These are phyloP conservation scores for Aureobasidium uvarum DNA, from an alignment of 2,329 filamentous ascomycete species.

Conservation along the genomic window DNA sequence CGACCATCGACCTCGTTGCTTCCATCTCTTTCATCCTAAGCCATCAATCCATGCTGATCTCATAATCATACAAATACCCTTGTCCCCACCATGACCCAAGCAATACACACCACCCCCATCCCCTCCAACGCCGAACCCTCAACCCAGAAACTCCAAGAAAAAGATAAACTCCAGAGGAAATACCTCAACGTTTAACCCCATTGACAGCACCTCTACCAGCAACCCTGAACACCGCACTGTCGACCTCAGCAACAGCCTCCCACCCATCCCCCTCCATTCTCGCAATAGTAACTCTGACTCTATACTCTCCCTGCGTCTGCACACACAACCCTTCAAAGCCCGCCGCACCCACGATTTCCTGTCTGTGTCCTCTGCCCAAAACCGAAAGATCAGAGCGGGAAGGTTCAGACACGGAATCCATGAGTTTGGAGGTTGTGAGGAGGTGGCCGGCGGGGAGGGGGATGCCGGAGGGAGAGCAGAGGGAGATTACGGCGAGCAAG, in stretches of 20 bases:
- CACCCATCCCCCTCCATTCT: constrained; percentile 9
- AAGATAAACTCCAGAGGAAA: neutral
- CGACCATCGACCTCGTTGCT: neutral
- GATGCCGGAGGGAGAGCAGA: neutral
- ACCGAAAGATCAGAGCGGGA: neutral
- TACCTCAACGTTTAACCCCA: neutral
- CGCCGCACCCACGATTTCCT: neutral
- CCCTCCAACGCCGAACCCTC: neutral
- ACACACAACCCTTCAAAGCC: constrained; percentile 15
- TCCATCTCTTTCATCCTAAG: neutral
- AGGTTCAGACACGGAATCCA: neutral
- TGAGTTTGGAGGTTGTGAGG: constrained; percentile 7
- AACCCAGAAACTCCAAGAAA: neutral
- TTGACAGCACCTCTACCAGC: neutral
- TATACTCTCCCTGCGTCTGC: neutral
- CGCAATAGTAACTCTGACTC: constrained; percentile 3
- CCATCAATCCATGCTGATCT: neutral
- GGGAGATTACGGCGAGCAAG: constrained; percentile 18
- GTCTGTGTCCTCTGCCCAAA: neutral
- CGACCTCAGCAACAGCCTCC: constrained; percentile 18
- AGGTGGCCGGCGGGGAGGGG: constrained; percentile 19
- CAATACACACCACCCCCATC: neutral
- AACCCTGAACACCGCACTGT: constrained; percentile 4
- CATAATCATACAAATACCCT: neutral
- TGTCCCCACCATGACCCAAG: neutral